These are phyloP conservation scores for barley (Hordeum vulgare) DNA, from an alignment of 176 grass and related monocot genomes.

Conservation along the genomic window DNA sequence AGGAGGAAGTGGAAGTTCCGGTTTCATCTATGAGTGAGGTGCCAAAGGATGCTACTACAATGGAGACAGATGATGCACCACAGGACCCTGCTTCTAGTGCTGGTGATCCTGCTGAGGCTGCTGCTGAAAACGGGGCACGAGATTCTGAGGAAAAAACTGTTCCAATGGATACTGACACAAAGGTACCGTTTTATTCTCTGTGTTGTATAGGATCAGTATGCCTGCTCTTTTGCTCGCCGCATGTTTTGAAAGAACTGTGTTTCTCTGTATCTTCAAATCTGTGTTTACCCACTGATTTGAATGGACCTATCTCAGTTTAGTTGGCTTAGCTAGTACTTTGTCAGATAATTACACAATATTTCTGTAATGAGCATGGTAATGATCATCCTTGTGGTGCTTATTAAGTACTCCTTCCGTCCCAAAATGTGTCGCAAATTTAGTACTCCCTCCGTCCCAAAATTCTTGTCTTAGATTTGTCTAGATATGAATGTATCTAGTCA, in stretches of 20 bases:
- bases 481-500: no score
- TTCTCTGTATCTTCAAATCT: background rate
- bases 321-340: background rate
- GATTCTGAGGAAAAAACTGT: conserved; percentile 57
- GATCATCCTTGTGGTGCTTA: background rate
- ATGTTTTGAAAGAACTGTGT: background rate
- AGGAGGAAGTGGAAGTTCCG: conserved; percentile 70
- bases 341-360: background rate
- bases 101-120: conserved; percentile 36
- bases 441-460: no score
- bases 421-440: no score
- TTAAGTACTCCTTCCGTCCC: background rate
- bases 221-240: background rate
- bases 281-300: background rate
- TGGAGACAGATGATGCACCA: conserved; percentile 60
- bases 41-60: conserved; percentile 50
- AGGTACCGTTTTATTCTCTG: conserved; percentile 38
- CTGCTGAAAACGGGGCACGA: conserved; percentile 61
- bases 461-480: no score
- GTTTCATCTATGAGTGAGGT: conserved; percentile 39
- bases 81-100: conserved; percentile 35
- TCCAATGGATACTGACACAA: conserved; percentile 87
- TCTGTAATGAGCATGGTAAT: background rate
- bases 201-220: background rate
- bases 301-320: background rate